Base-by-base conservation (phyloP, 2,329 filamentous ascomycete genomes). In the Endoconidiophora polonica region DNA sequence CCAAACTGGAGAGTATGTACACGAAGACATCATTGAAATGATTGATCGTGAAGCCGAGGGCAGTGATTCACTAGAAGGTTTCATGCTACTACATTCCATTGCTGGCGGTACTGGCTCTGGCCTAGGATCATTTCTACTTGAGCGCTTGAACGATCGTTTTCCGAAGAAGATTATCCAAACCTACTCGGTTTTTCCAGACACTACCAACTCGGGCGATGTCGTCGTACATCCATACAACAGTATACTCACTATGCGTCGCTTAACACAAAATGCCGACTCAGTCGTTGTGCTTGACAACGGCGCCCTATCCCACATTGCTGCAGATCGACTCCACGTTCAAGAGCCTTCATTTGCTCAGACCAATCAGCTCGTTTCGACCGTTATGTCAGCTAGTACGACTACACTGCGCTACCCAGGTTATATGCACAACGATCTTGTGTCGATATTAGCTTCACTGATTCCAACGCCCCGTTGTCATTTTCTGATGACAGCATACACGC, bases 111-210 rank as follows among this genome's bases (percentile, higher is more conserved):
- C 91, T 16, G 91, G 91, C 6, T 95, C 88, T 20, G 91, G 91
- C n/a, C 68, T 98, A 43, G 91, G 91, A 22, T 94, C 87, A 24
- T 98, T 93, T 61, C 75, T 98, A 54, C 77, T 98, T 16, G 93
- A 98, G 66, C 76, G 87, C 56, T 79, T 98, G 64, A 98, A 98
- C 64, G 91, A 98, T 65, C 77, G 88, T 46, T 98, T 96, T 58
- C 91, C 93, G 36, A 98, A 98, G 69, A 98, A 98, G 72, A 79
- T 98, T 56, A 95, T 98, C 52, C 91, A 98, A 68, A 96, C 91
- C 40, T 98, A 98, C 66, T 96, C 90, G 0, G 93, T 98, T 48
- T 98, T 98, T 59, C 90, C 91, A 2, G 91, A 96, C 63, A 94
- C 85, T 0, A 86, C 86, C 54, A 86, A 84, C 57, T 77, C 79